Evolutionary conservation across 495 filamentous ascomycete species (phyloP).

Genomic region (Tuber melanosporum): DNA sequence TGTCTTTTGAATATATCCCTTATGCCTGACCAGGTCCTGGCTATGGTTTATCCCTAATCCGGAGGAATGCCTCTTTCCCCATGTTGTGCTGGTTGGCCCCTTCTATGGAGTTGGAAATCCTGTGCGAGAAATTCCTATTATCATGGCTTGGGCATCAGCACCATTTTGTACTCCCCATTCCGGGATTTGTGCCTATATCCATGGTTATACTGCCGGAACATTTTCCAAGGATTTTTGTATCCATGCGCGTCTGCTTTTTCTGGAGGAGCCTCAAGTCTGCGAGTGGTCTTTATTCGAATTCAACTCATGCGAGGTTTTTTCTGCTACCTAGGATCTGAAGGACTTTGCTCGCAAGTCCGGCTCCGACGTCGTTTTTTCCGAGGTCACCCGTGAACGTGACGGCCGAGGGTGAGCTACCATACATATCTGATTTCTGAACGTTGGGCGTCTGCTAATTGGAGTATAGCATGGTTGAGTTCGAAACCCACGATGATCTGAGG

Average conservation of each 20-base stretch:
- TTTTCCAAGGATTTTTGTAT: slow-evolving; percentile 39
- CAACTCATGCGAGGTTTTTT: slow-evolving; percentile 54
- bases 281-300: slow-evolving; percentile 45
- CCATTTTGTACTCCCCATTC: slow-evolving; percentile 35
- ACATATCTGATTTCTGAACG: slow-evolving; percentile 1
- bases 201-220: slow-evolving; percentile 30
- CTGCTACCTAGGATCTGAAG: slow-evolving; percentile 84
- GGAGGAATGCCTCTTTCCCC: slow-evolving; percentile 34
- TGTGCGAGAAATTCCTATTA: slow-evolving; percentile 26
- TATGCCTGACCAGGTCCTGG: slow-evolving; percentile 33
- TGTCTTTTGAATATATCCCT: slow-evolving; percentile 31
- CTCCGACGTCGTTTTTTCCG: slow-evolving; percentile 95
- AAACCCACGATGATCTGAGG: slow-evolving; percentile 81
- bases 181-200: slow-evolving; percentile 37
- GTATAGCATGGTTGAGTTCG: slow-evolving; percentile 93
- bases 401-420: slow-evolving; percentile 73
- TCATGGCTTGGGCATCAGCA: slow-evolving; percentile 37
- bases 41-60: slow-evolving; percentile 34
- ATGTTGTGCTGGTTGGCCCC: slow-evolving; percentile 38
- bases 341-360: slow-evolving; percentile 96
- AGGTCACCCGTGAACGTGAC: slow-evolving; percentile 86
- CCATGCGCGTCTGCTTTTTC: slow-evolving; percentile 40
- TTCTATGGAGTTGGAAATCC: slow-evolving; percentile 14
- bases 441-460: slow-evolving; percentile 9
- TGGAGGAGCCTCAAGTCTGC: slow-evolving; percentile 41